Evolutionary conservation across 2,329 filamentous ascomycete species (phyloP).

Genomic region (Pyrenophora graminea): DNA sequence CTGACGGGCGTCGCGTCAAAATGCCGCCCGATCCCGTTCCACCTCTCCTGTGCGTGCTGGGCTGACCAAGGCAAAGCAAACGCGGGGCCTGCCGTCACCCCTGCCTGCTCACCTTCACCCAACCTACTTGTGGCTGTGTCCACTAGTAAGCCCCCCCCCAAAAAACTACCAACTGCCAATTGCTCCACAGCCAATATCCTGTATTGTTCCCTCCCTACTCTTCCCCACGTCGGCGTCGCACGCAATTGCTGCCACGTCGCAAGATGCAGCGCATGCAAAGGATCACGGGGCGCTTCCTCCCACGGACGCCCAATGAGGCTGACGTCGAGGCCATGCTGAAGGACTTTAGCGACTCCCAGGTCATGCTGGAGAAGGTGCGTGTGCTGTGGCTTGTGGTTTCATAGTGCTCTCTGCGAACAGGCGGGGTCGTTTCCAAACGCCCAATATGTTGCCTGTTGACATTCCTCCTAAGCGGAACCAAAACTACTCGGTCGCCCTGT

Average conservation of each 20-base stretch:
- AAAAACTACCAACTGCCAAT: conserved; percentile 5
- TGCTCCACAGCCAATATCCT: conserved; percentile 1
- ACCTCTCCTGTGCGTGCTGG: conserved; percentile 2
- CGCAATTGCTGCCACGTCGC: conserved; percentile 25
- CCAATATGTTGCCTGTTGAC: not conserved
- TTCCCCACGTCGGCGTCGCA: conserved; percentile 11
- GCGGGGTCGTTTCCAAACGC: conserved; percentile 21
- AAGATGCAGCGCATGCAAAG: conserved; percentile 74
- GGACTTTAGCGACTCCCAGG: conserved; percentile 81
- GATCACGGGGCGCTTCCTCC: conserved; percentile 73
- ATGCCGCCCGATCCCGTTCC: conserved; percentile 6
- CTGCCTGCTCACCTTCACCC: conserved; percentile 22
- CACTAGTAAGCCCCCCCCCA: conserved; percentile 13
- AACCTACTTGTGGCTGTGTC: conserved; percentile 24
- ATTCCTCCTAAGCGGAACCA: not conserved
- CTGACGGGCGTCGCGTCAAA: conserved; percentile 2
- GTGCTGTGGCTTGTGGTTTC: conserved; percentile 11
- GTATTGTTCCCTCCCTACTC: not conserved
- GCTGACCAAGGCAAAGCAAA: conserved; percentile 26
- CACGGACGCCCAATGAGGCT: conserved; percentile 73
- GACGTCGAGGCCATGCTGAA: conserved; percentile 74
- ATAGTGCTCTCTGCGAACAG: conserved; percentile 12
- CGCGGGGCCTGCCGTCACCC: conserved; percentile 14
- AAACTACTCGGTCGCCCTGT: not conserved
- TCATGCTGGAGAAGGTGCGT: conserved; percentile 70